These are phyloP conservation scores for Vanderwaltozyma tropicalis DNA, from an alignment of 805 yeast genomes.

Conservation along the genomic window DNA sequence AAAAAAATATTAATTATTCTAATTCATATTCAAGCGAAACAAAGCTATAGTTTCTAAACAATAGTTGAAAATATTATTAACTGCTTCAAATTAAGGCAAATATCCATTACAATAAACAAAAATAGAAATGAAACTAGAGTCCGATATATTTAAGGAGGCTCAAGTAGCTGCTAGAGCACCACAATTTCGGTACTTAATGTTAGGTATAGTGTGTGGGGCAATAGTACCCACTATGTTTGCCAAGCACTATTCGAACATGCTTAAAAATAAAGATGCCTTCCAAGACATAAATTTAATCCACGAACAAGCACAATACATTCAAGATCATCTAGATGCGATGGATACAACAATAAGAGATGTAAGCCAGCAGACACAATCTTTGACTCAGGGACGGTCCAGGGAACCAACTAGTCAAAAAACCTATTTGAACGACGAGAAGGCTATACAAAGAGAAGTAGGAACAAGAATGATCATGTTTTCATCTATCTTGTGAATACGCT, in stretches of 20 bases:
- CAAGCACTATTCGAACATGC: not conserved
- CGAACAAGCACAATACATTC: not conserved
- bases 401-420: not conserved
- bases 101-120: no score
- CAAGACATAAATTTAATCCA: not conserved
- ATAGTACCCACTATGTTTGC: slow-evolving; percentile 21
- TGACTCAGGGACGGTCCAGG: no score
- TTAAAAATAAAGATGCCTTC: not conserved
- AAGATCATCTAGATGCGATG: not conserved
- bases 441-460: slow-evolving; percentile 1
- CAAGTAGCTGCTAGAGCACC: slow-evolving; percentile 19
- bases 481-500: slow-evolving; percentile 13
- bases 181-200: slow-evolving; percentile 15
- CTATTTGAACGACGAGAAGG: not conserved
- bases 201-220: slow-evolving; percentile 22
- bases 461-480: slow-evolving; percentile 9
- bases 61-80: no score
- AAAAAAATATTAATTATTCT: no score
- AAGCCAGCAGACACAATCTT: no score
- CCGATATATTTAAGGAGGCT: slow-evolving; percentile 20
- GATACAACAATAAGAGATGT: not conserved
- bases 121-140: slow-evolving; percentile 17
- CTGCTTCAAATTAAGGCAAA: no score
- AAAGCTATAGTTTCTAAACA: no score
- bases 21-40: no score